These are phyloP conservation scores for Trichoderma polysporum DNA, from an alignment of 2,329 filamentous ascomycete species.

Conservation along the genomic window DNA sequence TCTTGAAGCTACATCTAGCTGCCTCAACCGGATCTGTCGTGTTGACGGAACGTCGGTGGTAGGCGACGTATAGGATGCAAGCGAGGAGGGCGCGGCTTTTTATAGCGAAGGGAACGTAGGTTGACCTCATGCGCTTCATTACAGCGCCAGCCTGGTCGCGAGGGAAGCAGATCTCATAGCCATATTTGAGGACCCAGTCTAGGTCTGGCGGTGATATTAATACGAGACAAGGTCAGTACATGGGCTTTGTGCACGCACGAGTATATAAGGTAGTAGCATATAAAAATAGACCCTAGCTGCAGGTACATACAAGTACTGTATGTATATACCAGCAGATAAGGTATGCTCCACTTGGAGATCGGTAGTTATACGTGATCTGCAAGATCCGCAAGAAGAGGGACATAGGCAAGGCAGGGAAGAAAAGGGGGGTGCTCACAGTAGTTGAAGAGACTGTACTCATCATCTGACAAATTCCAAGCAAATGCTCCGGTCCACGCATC, in stretches of 20 bases:
- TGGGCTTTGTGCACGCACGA: not conserved
- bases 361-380: not conserved
- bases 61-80: conserved; percentile 1
- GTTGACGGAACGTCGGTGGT: not conserved
- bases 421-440: conserved; percentile 1
- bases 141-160: not conserved
- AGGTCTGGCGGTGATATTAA: not conserved
- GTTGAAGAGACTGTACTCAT: conserved; percentile 14
- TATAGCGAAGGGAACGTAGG: conserved; percentile 16
- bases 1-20: not conserved
- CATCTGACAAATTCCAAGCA: conserved; percentile 13
- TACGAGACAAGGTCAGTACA: not conserved
- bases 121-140: conserved; percentile 1
- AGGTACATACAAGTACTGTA: not conserved
- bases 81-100: not conserved
- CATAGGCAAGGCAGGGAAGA: fast-evolving
- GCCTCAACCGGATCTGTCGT: not conserved
- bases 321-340: not conserved
- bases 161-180: conserved; percentile 15
- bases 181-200: conserved; percentile 17
- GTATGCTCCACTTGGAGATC: not conserved
- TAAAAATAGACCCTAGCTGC: not conserved
- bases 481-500: conserved; percentile 11
- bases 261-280: not conserved
- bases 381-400: not conserved